Percentiles rank a stretch among this genome's conserved stretches.
Evolutionary conservation across 1,139 yeast genomes (phyloP).

Genomic region (Taiozyma sp.): DNA sequence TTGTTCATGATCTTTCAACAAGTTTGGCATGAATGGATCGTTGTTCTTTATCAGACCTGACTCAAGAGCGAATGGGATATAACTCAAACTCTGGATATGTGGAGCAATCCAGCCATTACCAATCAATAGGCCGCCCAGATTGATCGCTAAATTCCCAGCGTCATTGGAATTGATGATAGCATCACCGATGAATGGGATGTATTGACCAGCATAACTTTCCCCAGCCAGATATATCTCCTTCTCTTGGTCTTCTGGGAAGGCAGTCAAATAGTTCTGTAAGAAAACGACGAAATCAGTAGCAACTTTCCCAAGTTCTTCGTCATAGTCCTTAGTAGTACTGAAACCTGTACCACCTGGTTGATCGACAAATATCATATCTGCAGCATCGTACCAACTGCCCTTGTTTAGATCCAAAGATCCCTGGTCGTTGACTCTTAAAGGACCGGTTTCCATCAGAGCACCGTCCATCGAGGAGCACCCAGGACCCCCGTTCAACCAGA

Average conservation of each 20-base stretch:
- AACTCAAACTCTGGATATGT: slow-evolving; percentile 74
- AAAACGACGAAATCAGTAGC: slow-evolving; percentile 61
- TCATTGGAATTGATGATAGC: slow-evolving; percentile 50
- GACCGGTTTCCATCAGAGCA: slow-evolving; percentile 90
- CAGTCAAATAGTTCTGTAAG: slow-evolving; percentile 56
- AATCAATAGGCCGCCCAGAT: slow-evolving; percentile 66
- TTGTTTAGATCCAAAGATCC: slow-evolving; percentile 45
- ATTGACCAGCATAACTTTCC: slow-evolving; percentile 97
- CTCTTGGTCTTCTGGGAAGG: slow-evolving; percentile 68
- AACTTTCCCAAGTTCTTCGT: slow-evolving; percentile 54
- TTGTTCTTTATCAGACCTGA: slow-evolving; percentile 47
- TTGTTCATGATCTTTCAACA: slow-evolving; percentile 49
- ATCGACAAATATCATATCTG: slow-evolving; percentile 81
- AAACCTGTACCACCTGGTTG: slow-evolving; percentile 97
- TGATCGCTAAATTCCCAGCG: slow-evolving; percentile 27
- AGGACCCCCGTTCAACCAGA: slow-evolving; percentile 96
- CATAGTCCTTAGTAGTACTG: slow-evolving; percentile 54
- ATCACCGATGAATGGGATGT: slow-evolving; percentile 81
- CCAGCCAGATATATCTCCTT: slow-evolving; percentile 83
- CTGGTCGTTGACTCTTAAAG: slow-evolving; percentile 56
- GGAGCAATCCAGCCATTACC: slow-evolving; percentile 99
- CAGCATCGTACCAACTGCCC: slow-evolving; percentile 84
- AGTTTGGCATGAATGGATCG: slow-evolving; percentile 35
- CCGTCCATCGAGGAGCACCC: slow-evolving; percentile 99
- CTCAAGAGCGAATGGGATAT: slow-evolving; percentile 65